Base-by-base conservation (phyloP, 768 basidiomycete genomes). In the Suillus tomentosus region DNA sequence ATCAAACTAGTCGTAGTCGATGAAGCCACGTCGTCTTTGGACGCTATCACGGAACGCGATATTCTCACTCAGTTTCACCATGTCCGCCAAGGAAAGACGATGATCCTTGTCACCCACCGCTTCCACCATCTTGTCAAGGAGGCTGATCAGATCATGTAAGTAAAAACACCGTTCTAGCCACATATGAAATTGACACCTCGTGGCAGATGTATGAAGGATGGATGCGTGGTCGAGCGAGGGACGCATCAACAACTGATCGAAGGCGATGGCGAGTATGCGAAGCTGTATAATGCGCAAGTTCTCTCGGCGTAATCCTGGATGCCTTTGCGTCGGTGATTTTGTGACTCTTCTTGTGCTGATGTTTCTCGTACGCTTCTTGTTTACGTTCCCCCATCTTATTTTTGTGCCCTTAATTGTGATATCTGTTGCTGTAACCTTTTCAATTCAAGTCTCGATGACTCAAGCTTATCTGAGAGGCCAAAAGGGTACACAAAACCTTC, bases 1-100 rank as follows among this genome's bases (percentile, higher is more conserved):
- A 76, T 81, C 31, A 79, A 77, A 36, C 80, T 87, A 13, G 73
- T 87, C 19, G 79, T 84, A 3, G 79, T 84, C 3, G 87, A 89
- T 65, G 87, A 88, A 69, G 85, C 87, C 0, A 86, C 80, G 45
- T 85, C 85, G 0, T 80, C 84, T 3, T 67, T 87, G 47, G 87
- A 88, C 60, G 80, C 88, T 10, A 72, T 82, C 51, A 82, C 79
- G 0, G 88, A 89, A 69, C 79, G 77, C 15, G 73, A 79, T 1
- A 74, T 88, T 13, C 79, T 86, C 60, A 67, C 77, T 17, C 72
- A 74, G 11, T 70, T 87, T 40, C 72, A 76, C 4, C 67, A 70
- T 1, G 66, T 70, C 34, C 77, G 82, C 5, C 68, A 73, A 14
- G 84, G 82, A 1, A 86, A 82, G 72, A 88, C 85, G 22, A 56